These are phyloP conservation scores for Canariomyces notabilis DNA, from an alignment of 2,329 filamentous ascomycete genomes.

Conservation along the genomic window DNA sequence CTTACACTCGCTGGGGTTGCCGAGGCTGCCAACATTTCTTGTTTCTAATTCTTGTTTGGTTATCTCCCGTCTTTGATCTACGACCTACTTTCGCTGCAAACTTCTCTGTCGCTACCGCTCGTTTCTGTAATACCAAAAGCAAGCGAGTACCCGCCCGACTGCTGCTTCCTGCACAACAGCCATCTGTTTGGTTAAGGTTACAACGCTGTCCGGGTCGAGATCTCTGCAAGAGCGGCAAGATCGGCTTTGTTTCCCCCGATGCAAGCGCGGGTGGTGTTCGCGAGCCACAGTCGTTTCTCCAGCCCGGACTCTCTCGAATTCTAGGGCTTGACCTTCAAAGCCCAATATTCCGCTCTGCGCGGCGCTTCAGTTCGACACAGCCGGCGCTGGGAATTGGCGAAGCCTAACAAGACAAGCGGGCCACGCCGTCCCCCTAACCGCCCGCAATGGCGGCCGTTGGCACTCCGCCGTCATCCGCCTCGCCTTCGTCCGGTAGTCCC, in stretches of 20 bases:
- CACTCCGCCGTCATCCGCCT: constrained; percentile 24
- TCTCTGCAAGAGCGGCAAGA: background rate
- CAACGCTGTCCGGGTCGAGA: background rate
- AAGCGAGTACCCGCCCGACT: background rate
- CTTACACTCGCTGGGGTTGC: constrained; percentile 19
- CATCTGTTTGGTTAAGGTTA: constrained; percentile 15
- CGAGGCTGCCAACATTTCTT: no score
- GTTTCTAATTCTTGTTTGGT: background rate
- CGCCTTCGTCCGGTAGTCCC: constrained; percentile 26
- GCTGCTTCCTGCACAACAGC: background rate
- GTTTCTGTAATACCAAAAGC: constrained; percentile 9
- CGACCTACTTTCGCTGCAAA: constrained; percentile 10
- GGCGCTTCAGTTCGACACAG: background rate
- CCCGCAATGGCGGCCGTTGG: constrained; percentile 32
- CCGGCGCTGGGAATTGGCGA: constrained; percentile 7
- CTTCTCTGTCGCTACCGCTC: constrained; percentile 17
- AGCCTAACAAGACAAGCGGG: constrained; percentile 10
- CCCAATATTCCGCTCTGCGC: constrained; percentile 2
- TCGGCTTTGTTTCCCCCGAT: constrained; percentile 9
- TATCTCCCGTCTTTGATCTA: background rate
- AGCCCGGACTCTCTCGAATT: background rate
- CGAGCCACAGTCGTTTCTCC: background rate
- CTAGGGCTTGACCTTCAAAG: background rate
- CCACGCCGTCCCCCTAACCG: constrained; percentile 10
- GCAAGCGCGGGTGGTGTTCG: constrained; percentile 3